Percentiles rank a stretch among this genome's conserved stretches.
phyloP scores from a whole-genome alignment of 768 basidiomycete species.

The Cystobasidium ongulense region DNA sequence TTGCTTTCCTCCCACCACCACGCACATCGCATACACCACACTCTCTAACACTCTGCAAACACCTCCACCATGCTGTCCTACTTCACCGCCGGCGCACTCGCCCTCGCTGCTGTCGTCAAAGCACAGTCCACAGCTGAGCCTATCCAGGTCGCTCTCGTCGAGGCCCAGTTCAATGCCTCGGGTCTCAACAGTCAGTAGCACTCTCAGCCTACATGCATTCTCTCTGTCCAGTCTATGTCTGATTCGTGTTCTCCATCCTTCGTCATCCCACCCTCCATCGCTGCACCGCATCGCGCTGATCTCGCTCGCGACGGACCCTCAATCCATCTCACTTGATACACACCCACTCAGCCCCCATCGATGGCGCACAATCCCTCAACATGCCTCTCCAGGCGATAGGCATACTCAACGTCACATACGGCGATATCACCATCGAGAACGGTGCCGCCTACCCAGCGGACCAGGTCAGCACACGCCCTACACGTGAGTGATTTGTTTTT shows the following conservation, averaged over 20 bases:
- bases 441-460: conserved; percentile 22
- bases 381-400: conserved; percentile 15
- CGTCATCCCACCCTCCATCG: not conserved
- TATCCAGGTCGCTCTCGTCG: conserved; percentile 7
- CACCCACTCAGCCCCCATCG: conserved; percentile 14
- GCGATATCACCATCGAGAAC: not conserved
- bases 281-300: not conserved
- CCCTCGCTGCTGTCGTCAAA: conserved; percentile 4
- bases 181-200: conserved; percentile 18
- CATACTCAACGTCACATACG: conserved; percentile 9
- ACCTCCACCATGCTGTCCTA: not conserved
- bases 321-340: too few species aligned
- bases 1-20: not conserved
- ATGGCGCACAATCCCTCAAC: not conserved
- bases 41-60: not conserved
- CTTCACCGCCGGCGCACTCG: conserved; percentile 6
- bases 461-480: conserved; percentile 1
- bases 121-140: not conserved
- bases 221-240: not conserved
- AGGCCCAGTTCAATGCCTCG: conserved; percentile 22
- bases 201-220: not conserved
- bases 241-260: not conserved
- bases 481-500: conserved; percentile 7
- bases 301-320: not conserved
- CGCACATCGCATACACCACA: not conserved